Evolutionary conservation across 305 asterid genomes (phyloP).

Genomic region (Plantago coronopus): DNA sequence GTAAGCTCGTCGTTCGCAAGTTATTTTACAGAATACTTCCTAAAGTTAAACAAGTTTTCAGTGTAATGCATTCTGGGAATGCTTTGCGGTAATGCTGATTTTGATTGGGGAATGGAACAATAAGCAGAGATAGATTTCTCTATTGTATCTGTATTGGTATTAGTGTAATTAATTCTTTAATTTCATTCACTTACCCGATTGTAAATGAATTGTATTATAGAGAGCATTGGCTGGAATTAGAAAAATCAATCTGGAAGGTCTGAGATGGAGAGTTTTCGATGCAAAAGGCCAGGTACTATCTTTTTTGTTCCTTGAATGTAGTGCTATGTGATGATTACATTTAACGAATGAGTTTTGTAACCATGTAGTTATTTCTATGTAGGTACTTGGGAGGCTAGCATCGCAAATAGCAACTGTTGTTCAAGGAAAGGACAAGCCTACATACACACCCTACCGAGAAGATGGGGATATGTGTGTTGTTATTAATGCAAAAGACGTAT

Average conservation of each 20-base stretch:
- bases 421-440: conserved; percentile 97
- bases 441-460: conserved; percentile 63
- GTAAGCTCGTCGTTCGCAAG: too few relatives aligned
- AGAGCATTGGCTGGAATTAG: conserved; percentile 75
- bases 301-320: neutral
- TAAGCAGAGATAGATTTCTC: neutral
- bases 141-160: neutral
- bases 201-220: conserved; percentile 25
- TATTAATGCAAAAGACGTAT: conserved; percentile 76
- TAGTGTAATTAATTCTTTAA: neutral
- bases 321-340: neutral
- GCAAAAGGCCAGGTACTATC: conserved; percentile 84
- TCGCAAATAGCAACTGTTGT: conserved; percentile 81
- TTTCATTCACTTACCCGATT: conserved; percentile 15
- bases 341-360: neutral
- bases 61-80: too few relatives aligned
- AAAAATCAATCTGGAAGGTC: conserved; percentile 78
- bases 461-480: conserved; percentile 89
- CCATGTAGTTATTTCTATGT: conserved; percentile 16
- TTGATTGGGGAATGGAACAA: too few relatives aligned
- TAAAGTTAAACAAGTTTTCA: too few relatives aligned
- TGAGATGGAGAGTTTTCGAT: conserved; percentile 93
- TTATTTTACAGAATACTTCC: too few relatives aligned
- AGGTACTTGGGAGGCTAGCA: conserved; percentile 92
- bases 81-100: neutral